Evolutionary conservation across 2,329 filamentous ascomycete species (phyloP), one percentile per base, ranked within the genome.

Genomic region (Aspergillus calidoustus): DNA sequence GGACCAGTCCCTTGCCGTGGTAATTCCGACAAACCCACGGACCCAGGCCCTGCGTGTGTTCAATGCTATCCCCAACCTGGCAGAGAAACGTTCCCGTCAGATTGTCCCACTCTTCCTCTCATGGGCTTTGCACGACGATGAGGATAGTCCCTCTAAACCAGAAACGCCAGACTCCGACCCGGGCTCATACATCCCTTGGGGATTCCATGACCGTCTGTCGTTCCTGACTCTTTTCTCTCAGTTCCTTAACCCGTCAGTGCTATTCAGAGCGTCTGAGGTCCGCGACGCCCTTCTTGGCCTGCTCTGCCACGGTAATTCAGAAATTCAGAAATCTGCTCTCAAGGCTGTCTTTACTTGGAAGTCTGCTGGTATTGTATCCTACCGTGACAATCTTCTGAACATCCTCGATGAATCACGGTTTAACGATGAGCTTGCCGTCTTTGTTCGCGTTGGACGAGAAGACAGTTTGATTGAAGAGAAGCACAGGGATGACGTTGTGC

Each of bases 341-440:
- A 93, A 93, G 74, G 91, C 90, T 8, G 86, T 99, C 7, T 83
- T 97, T 56, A 87, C 92, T 0, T 99, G 95, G 94, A 98, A 97
- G 75, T 86, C 91, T 61, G 84, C 89, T 2, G 87, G 85, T 8
- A 82, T 99, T 54, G 85, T 84, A 62, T 84, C 88, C 0, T 97
- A 98, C 72, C 87, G 93, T 69, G 93, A 97, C 68, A 92, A 93
- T 68, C 79, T 99, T 25, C 85, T 92, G 64, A 93, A 92, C 69
- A 82, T 99, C 2, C 85, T 98, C 8, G 95, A 99, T 67, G 95
- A 98, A 65, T 89, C 91, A 25, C 87, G 91, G 53, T 97, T 98
- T 79, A 92, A 93, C 72, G 95, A 98, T 71, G 94, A 98, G 74
- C 84, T 99, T n/a, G 90, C 92, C 0, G 87, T 95, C 4, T 90